phyloP scores from a whole-genome alignment of 2,329 filamentous ascomycete species.

The Pestalotiopsis sp. region DNA sequence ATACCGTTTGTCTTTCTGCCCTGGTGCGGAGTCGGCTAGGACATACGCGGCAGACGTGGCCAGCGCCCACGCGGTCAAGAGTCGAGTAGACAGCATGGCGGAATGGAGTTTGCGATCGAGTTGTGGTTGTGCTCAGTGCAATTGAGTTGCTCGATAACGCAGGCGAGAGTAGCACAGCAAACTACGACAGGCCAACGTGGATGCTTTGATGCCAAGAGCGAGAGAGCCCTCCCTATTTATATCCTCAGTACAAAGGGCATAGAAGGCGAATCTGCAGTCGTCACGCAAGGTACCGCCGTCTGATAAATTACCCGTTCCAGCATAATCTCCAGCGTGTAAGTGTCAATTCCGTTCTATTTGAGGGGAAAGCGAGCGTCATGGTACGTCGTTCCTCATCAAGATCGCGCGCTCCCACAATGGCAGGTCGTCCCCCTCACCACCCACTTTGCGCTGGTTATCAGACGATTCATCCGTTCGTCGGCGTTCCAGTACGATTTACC shows the following conservation, averaged over 20 bases:
- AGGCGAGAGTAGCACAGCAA: not conserved
- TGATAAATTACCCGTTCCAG: too few species aligned
- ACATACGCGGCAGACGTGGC: not conserved
- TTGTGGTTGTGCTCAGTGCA: not conserved
- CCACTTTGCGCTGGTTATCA: too few species aligned
- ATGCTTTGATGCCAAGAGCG: not conserved
- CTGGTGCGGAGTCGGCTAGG: not conserved
- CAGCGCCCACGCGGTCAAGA: not conserved
- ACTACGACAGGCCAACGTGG: not conserved
- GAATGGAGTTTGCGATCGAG: not conserved
- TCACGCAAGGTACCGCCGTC: not conserved
- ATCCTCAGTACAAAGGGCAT: not conserved
- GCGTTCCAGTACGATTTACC: too few species aligned
- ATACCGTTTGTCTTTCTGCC: slow-evolving; percentile 13
- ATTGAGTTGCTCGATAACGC: not conserved
- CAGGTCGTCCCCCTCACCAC: too few species aligned
- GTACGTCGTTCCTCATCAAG: too few species aligned
- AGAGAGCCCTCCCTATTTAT: not conserved
- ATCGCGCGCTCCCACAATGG: too few species aligned
- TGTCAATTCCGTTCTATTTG: not conserved
- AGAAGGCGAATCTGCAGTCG: not conserved
- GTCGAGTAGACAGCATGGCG: not conserved
- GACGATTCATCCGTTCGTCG: too few species aligned
- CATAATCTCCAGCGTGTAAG: not conserved
- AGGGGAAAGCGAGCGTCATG: too few species aligned